Base-by-base conservation (phyloP, 768 basidiomycete genomes). In the Calocybe indica region DNA sequence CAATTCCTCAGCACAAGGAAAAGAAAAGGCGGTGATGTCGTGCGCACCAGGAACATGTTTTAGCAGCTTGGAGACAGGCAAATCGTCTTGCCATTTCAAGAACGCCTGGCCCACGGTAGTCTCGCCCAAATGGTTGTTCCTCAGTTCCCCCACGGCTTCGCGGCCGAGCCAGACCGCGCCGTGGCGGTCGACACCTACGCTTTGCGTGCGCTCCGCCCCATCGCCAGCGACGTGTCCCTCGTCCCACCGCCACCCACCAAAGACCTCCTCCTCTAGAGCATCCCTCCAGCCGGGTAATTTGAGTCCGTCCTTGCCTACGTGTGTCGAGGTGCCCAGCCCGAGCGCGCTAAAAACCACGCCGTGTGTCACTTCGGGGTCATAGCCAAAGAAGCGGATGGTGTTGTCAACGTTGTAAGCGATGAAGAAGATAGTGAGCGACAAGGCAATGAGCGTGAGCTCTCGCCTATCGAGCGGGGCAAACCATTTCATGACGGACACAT, bases 381-480 rank as follows among this genome's bases (percentile, higher is more conserved):
- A 62, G 13, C 76, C 76, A 7, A 80, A 62, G 34, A 75, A 66
- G 37, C 72, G 70, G 5, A 88, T 66, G 0, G 85, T 80, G 2
- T 73, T 62, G 62, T 88, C 84, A 50, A 89, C 66, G 65, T 92
- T 87, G 61, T 83, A 88, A 35, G 88, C 77, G 39, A 92, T 62
- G 29, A 85, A 65, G 58, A 91, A 88, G 43, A 80, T 64, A 11
- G 78, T 69, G 31, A 88, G 61, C 7, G 82, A 78, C 55, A 85
- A 78, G 33, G 89, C 67, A 50, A 88, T 57, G 55, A 93, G 75
- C 7, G 79, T 72, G 31, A 85, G 55, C 65, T 93, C 92, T 53
- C 90, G 80, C 53, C 83, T 77, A 41, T 76, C 85, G 8, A 85
- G 89, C 44, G 80, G 78, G 2, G 79, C 71, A 37, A 68, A 63